Evolutionary conservation across 805 yeast genomes (phyloP), one percentile per base, ranked within the genome.

Genomic region (Candida berthetii): DNA sequence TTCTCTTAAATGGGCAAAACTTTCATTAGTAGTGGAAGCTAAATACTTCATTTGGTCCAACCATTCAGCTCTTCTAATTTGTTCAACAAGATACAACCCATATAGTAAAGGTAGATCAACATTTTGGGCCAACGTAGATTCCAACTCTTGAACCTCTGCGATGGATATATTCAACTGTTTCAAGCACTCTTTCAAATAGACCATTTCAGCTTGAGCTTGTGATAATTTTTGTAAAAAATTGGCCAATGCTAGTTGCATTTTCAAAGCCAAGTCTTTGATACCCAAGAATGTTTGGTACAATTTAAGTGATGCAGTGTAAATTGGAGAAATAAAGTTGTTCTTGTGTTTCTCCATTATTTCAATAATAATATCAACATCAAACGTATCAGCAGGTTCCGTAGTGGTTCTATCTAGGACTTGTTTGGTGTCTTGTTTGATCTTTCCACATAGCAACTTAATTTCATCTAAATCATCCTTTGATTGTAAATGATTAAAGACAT

Each of bases 91-190:
- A 58, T 78, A 72, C n/a, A 82, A 64, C 1, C 93, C 93, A 55
- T 84, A 82, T 1, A 84, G 60, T 11, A 84, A 55, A 0, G 95
- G 95, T 22, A 85, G 54, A 55, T 85, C 93, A 13, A 76, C 68
- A 1, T 82, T 76, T 28, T 58, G 58, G 3, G 72, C 50, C 19
- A 52, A 39, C 13, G 40, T 29, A 2, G 51, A 44, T 41, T 47
- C 54, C 2, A 49, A 35, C 10, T 11, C 31, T 25, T 55, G 67
- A n/a, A 68, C 43, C 1, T 41, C 31, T 39, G 54, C 61, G 19
- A 57, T 48, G 2, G 49, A 41, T 3, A 40, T 18, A 2, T 52
- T 41, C 0, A 43, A 34, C 1, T 41, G 13, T 34, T 53, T 58
- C 27, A 61, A 34, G 1, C 51, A 44, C 32, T 54, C 57, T 40